A percentile compares a stretch with the other conserved stretches of the same genome.
phyloP scores from a whole-genome alignment of 139 green algal genomes.

The Chlamydomonas applanata region DNA sequence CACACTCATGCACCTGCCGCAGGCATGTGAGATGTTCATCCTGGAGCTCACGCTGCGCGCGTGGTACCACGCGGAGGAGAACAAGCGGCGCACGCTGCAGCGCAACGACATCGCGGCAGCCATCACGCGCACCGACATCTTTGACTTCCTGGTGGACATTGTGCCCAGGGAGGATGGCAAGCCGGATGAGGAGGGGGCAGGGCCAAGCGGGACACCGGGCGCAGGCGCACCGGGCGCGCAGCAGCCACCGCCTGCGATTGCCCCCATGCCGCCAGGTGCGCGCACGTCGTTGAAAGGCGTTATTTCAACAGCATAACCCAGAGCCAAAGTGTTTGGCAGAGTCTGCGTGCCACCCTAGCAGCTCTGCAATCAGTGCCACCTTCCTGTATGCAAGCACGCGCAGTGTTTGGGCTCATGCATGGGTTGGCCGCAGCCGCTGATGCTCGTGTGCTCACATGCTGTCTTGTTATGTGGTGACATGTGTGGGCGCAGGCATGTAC shows the following conservation, averaged over 20 bases:
- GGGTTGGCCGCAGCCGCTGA: too few relatives aligned
- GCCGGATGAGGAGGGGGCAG: constrained; percentile 18
- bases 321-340: neutral
- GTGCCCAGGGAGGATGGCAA: constrained; percentile 79
- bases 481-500: constrained; percentile 7
- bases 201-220: neutral
- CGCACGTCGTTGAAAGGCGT: neutral
- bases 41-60: constrained; percentile 89
- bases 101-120: constrained; percentile 92
- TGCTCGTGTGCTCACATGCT: too few relatives aligned
- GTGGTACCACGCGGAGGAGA: constrained; percentile 95
- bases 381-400: too few relatives aligned
- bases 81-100: constrained; percentile 95
- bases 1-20: constrained; percentile 6
- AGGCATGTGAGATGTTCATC: constrained; percentile 98
- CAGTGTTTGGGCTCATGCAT: too few relatives aligned
- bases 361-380: too few relatives aligned
- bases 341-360: neutral
- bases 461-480: neutral
- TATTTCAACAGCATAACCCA: neutral
- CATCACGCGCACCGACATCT: constrained; percentile 90
- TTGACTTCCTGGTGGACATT: constrained; percentile 94
- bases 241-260: neutral
- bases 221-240: neutral
- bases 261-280: neutral